phyloP scores from a whole-genome alignment of 352 stramenopile species.

The Pythium dissimile region DNA sequence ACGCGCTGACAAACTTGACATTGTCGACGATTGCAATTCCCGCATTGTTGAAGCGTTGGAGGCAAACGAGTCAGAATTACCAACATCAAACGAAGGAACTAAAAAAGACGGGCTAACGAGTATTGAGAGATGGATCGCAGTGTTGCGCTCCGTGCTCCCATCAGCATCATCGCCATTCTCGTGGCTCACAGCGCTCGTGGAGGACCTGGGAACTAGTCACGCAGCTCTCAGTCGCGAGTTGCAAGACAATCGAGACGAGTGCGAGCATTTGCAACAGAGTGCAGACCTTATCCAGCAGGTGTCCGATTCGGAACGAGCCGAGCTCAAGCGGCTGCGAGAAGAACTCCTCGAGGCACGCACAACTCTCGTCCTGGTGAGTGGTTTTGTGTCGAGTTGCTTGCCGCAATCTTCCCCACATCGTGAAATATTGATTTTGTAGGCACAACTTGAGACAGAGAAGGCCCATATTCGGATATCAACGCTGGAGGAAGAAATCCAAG shows the following conservation, averaged over 20 bases:
- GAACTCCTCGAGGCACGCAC: constrained; percentile 14
- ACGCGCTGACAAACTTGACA: not conserved
- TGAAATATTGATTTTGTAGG: not conserved
- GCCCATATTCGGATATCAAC: constrained; percentile 13
- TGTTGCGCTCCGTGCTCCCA: not conserved
- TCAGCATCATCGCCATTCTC: not conserved
- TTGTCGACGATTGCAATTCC: too few species aligned
- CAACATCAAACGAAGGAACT: not conserved
- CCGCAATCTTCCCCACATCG: too few species aligned
- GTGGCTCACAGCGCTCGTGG: constrained; percentile 4
- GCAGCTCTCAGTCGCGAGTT: not conserved
- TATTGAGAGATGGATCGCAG: not conserved
- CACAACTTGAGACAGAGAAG: constrained; percentile 15
- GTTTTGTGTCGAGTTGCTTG: too few species aligned
- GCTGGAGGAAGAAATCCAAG: constrained; percentile 9
- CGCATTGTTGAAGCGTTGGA: too few species aligned
- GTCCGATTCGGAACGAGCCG: not conserved
- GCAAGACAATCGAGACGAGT: constrained; percentile 14
- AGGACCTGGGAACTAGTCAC: not conserved
- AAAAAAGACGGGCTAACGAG: not conserved
- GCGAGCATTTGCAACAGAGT: constrained; percentile 8
- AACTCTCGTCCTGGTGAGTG: constrained; percentile 8
- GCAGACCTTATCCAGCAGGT: constrained; percentile 5
- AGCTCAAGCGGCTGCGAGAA: constrained; percentile 1
- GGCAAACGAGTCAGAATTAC: too few species aligned